Evolutionary conservation across 768 basidiomycete genomes (phyloP).

Genomic region (Pulveroboletus sp.): DNA sequence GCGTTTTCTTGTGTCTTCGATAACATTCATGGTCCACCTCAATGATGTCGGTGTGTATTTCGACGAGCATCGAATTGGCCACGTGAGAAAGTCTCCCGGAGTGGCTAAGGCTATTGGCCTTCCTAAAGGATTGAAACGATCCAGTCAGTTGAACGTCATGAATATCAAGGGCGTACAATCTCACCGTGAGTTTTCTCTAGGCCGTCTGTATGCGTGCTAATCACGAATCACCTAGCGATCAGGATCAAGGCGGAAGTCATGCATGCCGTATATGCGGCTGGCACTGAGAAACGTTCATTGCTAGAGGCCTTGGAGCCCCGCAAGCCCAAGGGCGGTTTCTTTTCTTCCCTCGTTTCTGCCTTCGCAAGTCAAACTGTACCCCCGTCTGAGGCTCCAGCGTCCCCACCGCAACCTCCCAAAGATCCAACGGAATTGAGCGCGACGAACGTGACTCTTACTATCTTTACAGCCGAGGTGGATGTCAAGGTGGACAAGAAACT

Average conservation of each 20-base stretch:
- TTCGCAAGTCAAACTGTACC: slow-evolving; percentile 18
- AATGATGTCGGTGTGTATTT: slow-evolving; percentile 77
- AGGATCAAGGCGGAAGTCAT: slow-evolving; percentile 82
- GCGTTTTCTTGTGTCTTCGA: slow-evolving; percentile 84
- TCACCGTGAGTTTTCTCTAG: slow-evolving; percentile 45
- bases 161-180: slow-evolving; percentile 59
- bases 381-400: slow-evolving; percentile 7
- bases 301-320: slow-evolving; percentile 30
- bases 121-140: slow-evolving; percentile 53
- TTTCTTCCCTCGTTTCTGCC: slow-evolving; percentile 37
- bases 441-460: slow-evolving; percentile 29
- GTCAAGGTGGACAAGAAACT: slow-evolving; percentile 66
- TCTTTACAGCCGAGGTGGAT: slow-evolving; percentile 43
- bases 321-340: slow-evolving; percentile 41
- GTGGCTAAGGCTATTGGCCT: slow-evolving; percentile 48
- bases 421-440: slow-evolving; percentile 24
- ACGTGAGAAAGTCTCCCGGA: slow-evolving; percentile 61
- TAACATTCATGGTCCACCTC: slow-evolving; percentile 89
- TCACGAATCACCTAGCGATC: slow-evolving; percentile 45
- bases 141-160: slow-evolving; percentile 65
- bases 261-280: slow-evolving; percentile 69
- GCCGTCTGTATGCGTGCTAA: neutral
- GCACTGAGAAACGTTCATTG: slow-evolving; percentile 54
- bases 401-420: slow-evolving; percentile 15
- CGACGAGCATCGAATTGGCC: slow-evolving; percentile 70